Percentiles rank a stretch among this genome's conserved stretches.
Conservation (phyloP, 176 grass and related monocot genomes). For the Hordeum marinum region DNA sequence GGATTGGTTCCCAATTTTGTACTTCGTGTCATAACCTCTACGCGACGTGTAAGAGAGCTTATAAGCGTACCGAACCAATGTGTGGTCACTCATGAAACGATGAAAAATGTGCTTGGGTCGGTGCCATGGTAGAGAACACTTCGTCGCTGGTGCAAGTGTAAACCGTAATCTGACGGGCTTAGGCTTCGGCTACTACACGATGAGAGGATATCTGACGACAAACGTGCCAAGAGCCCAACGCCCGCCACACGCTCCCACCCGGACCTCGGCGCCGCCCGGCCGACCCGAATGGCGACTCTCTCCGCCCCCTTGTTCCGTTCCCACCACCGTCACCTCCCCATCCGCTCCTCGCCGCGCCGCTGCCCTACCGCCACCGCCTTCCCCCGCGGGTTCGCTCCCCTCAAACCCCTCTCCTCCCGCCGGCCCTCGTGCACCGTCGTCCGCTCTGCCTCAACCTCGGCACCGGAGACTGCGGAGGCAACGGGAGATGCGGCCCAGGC, state of each 20-base stretch:
- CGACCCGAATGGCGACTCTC: constrained; percentile 45
- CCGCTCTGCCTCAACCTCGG: constrained; percentile 21
- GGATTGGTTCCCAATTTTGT: no score
- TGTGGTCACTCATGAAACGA: no score
- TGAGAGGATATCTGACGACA: neutral
- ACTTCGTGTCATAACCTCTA: no score
- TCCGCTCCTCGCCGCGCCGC: constrained; percentile 25
- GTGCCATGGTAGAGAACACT: no score
- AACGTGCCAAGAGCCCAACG: neutral
- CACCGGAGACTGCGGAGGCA: constrained; percentile 16
- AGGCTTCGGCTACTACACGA: neutral
- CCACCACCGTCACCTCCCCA: neutral
- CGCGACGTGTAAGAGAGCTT: no score
- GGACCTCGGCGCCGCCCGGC: constrained; percentile 25
- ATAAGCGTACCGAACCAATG: no score
- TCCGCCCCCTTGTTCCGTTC: constrained; percentile 39
- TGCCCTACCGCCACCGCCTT: neutral
- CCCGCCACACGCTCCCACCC: constrained; percentile 34
- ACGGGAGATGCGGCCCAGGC: constrained; percentile 6
- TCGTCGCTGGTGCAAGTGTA: neutral
- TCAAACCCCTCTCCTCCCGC: neutral
- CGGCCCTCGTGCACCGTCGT: neutral
- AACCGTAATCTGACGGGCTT: neutral
- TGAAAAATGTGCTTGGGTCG: no score
- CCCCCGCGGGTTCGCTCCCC: neutral